Evolutionary conservation across 2,329 filamentous ascomycete species (phyloP), one percentile per base, ranked within the genome.

Genomic region (Sclerotiophoma versabilis): DNA sequence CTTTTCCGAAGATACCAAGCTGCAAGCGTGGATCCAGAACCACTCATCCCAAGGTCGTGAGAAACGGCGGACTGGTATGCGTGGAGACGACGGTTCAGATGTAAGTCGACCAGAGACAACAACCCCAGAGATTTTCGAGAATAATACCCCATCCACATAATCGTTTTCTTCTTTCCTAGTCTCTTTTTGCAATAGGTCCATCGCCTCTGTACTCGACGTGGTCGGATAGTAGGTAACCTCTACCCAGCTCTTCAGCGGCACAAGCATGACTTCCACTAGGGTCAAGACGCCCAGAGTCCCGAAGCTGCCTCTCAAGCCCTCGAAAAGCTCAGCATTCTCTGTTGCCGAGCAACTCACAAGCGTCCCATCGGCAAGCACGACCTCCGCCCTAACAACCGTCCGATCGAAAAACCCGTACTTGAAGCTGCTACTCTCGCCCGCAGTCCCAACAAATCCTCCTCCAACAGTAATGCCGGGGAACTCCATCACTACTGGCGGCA

Each of bases 391-490:
- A 29, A 84, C 81, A 6, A 90, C 78, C 0, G 83, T 89, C 4
- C 81, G 75, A 42, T 90, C 85, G 63, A 90, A 90, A 58, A 87
- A 85, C 0, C 88, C 87, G 63, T 87, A 79, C 15, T 82, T 82
- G 70, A 89, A 90, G 0, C 84, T 87, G 50, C 82, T 85, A 68
- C 86, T 89, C 69, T 90, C 87, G 1, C 86, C 87, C 0, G 84
- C 83, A 0, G 86, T 88, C 2, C 87, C 87, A 0, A 85, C 81
- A 64, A 87, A 90, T 0, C 85, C 86, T 1, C 87, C 87, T 11
- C 87, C 87, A 0, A 83, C 84, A 0, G 87, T 90, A 60, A 90
- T 90, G 0, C 85, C 85, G 0, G 87, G 87, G 46, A 90, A 89
- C 62, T 90, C 88, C 84, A 89, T 89, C 2, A 90, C 86, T 0